A percentile compares a stretch with the other conserved stretches of the same genome.
Evolutionary conservation across 108 stramenopile genomes (phyloP).

Genomic region (Cyclotella kingstonii): DNA sequence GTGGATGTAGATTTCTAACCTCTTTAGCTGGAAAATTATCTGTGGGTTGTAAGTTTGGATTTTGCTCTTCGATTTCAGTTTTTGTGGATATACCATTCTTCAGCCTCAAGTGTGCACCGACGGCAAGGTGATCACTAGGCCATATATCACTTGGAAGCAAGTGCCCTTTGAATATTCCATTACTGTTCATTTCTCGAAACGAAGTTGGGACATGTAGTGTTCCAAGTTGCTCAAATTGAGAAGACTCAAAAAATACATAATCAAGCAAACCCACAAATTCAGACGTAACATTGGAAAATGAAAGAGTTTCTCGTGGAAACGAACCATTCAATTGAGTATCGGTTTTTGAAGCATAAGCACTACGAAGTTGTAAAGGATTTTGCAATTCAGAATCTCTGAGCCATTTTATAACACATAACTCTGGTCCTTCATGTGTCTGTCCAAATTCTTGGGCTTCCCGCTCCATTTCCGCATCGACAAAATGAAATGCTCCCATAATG

Average conservation of each 20-base stretch:
- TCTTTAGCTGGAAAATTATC: constrained; percentile 4
- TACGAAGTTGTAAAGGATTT: constrained; percentile 60
- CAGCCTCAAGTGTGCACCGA: constrained; percentile 62
- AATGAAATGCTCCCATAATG: constrained; percentile 64
- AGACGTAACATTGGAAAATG: constrained; percentile 83
- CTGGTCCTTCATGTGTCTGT: background rate
- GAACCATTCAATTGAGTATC: background rate
- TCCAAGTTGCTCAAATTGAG: constrained; percentile 40
- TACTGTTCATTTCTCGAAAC: constrained; percentile 53
- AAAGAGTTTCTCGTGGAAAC: constrained; percentile 39
- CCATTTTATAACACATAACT: constrained; percentile 62
- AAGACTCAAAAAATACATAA: constrained; percentile 63
- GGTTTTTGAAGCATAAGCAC: constrained; percentile 56
- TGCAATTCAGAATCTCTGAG: constrained; percentile 57
- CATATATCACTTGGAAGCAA: constrained; percentile 74
- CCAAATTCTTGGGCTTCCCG: constrained; percentile 6
- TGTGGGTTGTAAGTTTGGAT: no score
- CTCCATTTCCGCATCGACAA: constrained; percentile 55
- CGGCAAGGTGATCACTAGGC: constrained; percentile 86
- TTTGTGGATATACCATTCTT: background rate
- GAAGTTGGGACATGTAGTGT: constrained; percentile 62
- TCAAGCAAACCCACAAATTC: constrained; percentile 82
- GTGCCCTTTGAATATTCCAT: constrained; percentile 53
- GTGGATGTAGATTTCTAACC: constrained; percentile 6
- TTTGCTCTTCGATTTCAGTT: background rate